Percentiles rank a stretch among this genome's conserved stretches.
phyloP scores from a whole-genome alignment of 345 rosid genomes.

The Gynandropsis gynandra region DNA sequence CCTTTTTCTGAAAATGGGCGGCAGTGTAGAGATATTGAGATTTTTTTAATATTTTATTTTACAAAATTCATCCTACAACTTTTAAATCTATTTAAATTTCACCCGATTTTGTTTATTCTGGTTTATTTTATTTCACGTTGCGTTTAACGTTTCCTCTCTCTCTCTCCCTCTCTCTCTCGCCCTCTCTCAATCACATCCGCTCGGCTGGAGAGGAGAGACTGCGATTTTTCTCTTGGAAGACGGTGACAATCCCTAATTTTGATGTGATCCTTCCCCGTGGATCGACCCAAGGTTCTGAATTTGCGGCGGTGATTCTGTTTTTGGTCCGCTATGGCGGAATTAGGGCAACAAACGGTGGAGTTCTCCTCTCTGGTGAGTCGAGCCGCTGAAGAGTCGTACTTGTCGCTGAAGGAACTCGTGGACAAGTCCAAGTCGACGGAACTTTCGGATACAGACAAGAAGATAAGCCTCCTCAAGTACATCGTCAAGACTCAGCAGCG shows the following conservation, averaged over 20 bases:
- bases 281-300: slow-evolving; percentile 16
- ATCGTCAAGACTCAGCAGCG: slow-evolving; percentile 84
- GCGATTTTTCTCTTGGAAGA: slow-evolving; percentile 9
- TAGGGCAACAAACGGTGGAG: slow-evolving; percentile 86
- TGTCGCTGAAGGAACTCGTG: slow-evolving; percentile 69
- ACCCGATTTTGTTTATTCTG: not conserved
- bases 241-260: slow-evolving; percentile 26
- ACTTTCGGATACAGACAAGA: slow-evolving; percentile 76
- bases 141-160: slow-evolving; percentile 8
- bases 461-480: slow-evolving; percentile 74
- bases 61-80: too few species aligned
- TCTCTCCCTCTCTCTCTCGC: slow-evolving; percentile 9
- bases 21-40: too few species aligned
- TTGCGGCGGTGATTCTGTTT: slow-evolving; percentile 10
- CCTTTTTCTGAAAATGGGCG: too few species aligned
- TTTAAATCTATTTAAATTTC: too few species aligned
- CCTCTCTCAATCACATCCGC: slow-evolving; percentile 22
- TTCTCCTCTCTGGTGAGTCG: slow-evolving; percentile 72
- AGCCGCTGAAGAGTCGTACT: slow-evolving; percentile 78
- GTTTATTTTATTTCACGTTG: slow-evolving; percentile 7
- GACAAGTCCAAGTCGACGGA: slow-evolving; percentile 65
- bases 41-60: too few species aligned
- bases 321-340: slow-evolving; percentile 47
- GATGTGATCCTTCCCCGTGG: not conserved
- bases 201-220: slow-evolving; percentile 6